These are phyloP conservation scores for Amylocystis lapponica DNA, from an alignment of 768 basidiomycete species.

Conservation along the genomic window DNA sequence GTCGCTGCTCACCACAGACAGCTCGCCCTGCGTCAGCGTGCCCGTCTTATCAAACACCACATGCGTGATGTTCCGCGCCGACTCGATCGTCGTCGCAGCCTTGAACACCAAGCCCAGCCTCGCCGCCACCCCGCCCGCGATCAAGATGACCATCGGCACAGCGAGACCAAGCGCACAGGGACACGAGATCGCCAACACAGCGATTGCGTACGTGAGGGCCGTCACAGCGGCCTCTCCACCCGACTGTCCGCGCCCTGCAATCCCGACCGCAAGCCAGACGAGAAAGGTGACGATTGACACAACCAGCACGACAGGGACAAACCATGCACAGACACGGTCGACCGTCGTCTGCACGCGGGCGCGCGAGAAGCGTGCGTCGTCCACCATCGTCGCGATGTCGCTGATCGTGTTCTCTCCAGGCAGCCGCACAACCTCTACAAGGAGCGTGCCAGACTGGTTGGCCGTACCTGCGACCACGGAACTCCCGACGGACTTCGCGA, in stretches of 20 bases:
- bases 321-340: constrained; percentile 41
- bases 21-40: constrained; percentile 42
- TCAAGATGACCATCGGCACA: constrained; percentile 31
- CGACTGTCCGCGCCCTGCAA: constrained; percentile 21
- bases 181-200: constrained; percentile 47
- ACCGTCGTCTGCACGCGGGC: constrained; percentile 40
- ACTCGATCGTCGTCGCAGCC: constrained; percentile 35
- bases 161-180: constrained; percentile 42
- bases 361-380: constrained; percentile 31
- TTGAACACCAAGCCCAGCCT: constrained; percentile 29
- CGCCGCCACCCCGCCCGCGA: constrained; percentile 27
- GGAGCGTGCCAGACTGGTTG: constrained; percentile 29
- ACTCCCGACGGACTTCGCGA: constrained; percentile 29
- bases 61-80: constrained; percentile 35
- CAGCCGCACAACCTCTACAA: constrained; percentile 30
- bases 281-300: constrained; percentile 33
- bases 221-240: constrained; percentile 22
- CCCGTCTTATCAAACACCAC: constrained; percentile 60
- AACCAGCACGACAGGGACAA: constrained; percentile 44
- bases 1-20: constrained; percentile 32
- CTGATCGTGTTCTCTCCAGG: constrained; percentile 37
- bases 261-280: constrained; percentile 31
- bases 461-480: constrained; percentile 34
- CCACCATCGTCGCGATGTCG: constrained; percentile 30
- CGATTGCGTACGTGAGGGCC: constrained; percentile 46